These are phyloP conservation scores for Scalesia atractyloides DNA, from an alignment of 129 eudicot genomes.

Conservation along the genomic window DNA sequence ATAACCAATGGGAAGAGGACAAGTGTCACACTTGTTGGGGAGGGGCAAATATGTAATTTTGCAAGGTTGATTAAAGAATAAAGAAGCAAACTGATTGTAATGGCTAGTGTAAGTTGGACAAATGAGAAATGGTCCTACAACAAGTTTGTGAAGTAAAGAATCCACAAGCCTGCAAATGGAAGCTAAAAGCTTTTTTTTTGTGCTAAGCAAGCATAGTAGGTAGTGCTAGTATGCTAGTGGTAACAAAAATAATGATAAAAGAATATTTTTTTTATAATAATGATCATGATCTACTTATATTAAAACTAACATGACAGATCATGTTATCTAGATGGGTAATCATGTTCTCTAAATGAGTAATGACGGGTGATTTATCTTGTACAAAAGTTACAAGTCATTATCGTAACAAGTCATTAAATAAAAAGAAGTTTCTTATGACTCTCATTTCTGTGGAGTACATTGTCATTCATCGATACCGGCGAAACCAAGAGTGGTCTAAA, in stretches of 20 bases:
- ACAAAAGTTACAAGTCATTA: too few species aligned
- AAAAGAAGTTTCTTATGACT: too few species aligned
- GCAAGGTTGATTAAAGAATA: conserved; percentile 17
- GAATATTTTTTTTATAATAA: too few species aligned
- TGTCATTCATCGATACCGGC: not conserved
- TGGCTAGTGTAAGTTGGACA: conserved; percentile 3
- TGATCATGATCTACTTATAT: too few species aligned
- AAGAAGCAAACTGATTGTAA: conserved; percentile 20
- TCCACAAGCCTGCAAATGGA: conserved; percentile 44
- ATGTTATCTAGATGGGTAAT: too few species aligned
- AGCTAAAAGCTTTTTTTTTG: conserved; percentile 47
- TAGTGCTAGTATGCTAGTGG: conserved; percentile 36
- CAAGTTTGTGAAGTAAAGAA: conserved; percentile 46
- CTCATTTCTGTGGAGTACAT: not conserved
- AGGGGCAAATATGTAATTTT: conserved; percentile 30
- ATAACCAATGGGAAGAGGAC: conserved; percentile 23
- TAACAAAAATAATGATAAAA: conserved; percentile 9
- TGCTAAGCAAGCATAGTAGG: conserved; percentile 42
- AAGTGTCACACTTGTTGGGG: conserved; percentile 27
- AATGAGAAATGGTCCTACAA: conserved; percentile 36
- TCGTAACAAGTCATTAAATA: too few species aligned
- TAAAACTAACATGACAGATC: too few species aligned
- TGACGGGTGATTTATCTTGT: too few species aligned
- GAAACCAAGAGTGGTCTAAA: not conserved
- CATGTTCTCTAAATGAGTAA: too few species aligned